These are phyloP conservation scores for Dothideomycetes sp. DNA, from an alignment of 2,329 filamentous ascomycete genomes.

Conservation along the genomic window DNA sequence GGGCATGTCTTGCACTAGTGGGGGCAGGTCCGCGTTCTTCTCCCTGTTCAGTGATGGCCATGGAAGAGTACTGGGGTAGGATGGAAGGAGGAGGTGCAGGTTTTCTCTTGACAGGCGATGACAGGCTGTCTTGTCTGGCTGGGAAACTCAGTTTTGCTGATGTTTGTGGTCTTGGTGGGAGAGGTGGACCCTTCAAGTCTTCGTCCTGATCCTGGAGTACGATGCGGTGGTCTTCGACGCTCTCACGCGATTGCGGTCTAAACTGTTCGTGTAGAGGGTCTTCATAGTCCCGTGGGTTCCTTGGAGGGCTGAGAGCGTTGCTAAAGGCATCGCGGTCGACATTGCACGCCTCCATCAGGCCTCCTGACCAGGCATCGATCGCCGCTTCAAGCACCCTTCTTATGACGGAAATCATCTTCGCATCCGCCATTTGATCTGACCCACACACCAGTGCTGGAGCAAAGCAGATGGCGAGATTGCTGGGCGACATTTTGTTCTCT, in stretches of 20 bases:
- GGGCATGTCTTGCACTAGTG: too few relatives aligned
- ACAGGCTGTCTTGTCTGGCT: conserved; percentile 9
- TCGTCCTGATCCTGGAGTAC: conserved; percentile 31
- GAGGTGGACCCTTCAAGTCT: conserved; percentile 12
- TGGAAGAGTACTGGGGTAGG: conserved; percentile 34
- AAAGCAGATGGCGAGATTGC: conserved; percentile 44
- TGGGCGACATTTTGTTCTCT: conserved; percentile 44
- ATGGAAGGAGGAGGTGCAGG: conserved; percentile 29
- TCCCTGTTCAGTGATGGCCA: conserved; percentile 2
- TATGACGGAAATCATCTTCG: conserved; percentile 41
- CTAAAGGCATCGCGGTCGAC: conserved; percentile 26
- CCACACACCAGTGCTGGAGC: conserved; percentile 41
- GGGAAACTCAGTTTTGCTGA: conserved; percentile 3
- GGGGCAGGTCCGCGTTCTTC: too few relatives aligned
- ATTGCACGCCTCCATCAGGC: conserved; percentile 30
- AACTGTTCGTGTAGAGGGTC: conserved; percentile 29
- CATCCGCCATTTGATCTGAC: conserved; percentile 43
- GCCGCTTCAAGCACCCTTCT: conserved; percentile 37
- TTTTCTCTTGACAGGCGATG: conserved; percentile 22
- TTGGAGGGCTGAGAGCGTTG: conserved; percentile 28
- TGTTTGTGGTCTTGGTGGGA: conserved; percentile 8
- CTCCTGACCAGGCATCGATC: conserved; percentile 34
- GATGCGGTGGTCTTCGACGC: conserved; percentile 25
- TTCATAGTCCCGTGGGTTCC: conserved; percentile 33
- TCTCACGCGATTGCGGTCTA: neutral